Percentiles rank a stretch among this genome's conserved stretches.
phyloP scores from a whole-genome alignment of 1,284 basidiomycete species.

The Apiotrichum veenhuisii region DNA sequence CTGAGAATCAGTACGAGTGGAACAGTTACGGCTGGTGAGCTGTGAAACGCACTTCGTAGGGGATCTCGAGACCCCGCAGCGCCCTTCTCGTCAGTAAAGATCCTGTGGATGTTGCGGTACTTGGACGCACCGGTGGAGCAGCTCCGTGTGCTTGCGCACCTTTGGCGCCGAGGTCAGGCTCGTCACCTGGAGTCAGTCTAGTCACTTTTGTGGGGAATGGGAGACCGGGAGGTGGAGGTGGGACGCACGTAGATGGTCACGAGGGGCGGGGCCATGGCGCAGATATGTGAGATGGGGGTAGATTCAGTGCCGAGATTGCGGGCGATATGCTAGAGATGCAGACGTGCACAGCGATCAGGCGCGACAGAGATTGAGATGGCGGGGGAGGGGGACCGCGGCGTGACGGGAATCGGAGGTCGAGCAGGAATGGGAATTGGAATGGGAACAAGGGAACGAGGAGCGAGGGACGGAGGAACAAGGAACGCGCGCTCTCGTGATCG shows the following conservation, averaged over 20 bases:
- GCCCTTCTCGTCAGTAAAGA: slow-evolving; percentile 8
- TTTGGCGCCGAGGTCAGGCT: slow-evolving; percentile 43
- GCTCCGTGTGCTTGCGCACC: slow-evolving; percentile 42
- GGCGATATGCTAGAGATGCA: neutral
- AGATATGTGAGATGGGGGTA: neutral
- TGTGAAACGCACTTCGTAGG: slow-evolving; percentile 34
- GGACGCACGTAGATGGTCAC: slow-evolving; percentile 37
- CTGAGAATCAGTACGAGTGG: neutral
- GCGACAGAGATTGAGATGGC: neutral
- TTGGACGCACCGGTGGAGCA: slow-evolving; percentile 36
- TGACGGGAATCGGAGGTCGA: too few species aligned
- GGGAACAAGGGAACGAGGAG: too few species aligned
- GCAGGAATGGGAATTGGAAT: too few species aligned
- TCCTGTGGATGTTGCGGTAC: neutral
- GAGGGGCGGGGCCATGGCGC: slow-evolving; percentile 30
- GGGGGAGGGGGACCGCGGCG: too few species aligned
- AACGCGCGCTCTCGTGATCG: too few species aligned
- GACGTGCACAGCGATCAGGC: neutral
- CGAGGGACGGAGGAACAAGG: too few species aligned
- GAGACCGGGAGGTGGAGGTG: too few species aligned
- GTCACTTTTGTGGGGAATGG: too few species aligned
- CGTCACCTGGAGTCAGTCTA: slow-evolving; percentile 31
- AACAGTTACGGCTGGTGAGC: neutral
- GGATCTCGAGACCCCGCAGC: slow-evolving; percentile 37
- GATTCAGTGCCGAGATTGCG: too few species aligned